Evolutionary conservation across 2,329 filamentous ascomycete genomes (phyloP).

Genomic region (Claviceps digitariae): DNA sequence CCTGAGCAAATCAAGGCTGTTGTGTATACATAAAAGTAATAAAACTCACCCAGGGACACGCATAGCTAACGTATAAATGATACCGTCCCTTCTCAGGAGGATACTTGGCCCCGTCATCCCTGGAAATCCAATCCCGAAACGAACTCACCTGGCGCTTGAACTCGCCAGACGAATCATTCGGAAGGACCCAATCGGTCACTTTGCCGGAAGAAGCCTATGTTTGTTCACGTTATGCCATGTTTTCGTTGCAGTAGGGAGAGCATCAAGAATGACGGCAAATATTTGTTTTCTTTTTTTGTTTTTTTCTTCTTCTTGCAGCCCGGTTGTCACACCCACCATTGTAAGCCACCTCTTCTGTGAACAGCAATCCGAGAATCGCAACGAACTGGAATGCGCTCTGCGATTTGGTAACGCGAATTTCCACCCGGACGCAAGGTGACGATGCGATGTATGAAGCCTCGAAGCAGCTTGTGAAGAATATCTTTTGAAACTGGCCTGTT

Average conservation of each 20-base stretch:
- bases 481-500: neutral
- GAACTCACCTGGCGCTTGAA: constrained; percentile 80
- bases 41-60: constrained; percentile 67
- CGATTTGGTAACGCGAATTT: no score
- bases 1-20: no score
- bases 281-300: no score
- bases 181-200: constrained; percentile 72
- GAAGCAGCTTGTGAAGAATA: neutral
- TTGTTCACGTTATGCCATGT: neutral
- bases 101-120: constrained; percentile 57
- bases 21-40: no score
- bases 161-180: constrained; percentile 67
- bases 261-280: neutral
- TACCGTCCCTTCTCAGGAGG: constrained; percentile 81
- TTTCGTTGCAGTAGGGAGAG: neutral
- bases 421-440: neutral
- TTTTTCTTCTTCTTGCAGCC: no score
- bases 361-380: neutral
- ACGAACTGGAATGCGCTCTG: neutral
- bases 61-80: constrained; percentile 89
- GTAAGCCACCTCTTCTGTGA: neutral
- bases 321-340: neutral
- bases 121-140: constrained; percentile 72
- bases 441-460: neutral
- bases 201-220: constrained; percentile 6